Conservation (phyloP, 257 asterid species). For the Solanum corneliomulleri region DNA sequence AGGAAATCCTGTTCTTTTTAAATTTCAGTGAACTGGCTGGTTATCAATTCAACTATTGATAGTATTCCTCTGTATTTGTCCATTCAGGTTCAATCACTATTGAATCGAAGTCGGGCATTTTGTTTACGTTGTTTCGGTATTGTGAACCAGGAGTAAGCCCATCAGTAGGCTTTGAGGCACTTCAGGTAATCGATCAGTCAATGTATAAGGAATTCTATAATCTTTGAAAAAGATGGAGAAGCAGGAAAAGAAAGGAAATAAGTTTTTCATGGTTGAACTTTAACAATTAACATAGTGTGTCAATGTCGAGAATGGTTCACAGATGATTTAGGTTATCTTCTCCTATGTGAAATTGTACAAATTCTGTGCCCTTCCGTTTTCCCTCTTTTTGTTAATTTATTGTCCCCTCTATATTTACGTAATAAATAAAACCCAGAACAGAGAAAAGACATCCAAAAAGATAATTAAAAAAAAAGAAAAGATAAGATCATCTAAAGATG, state of each 20-base stretch:
- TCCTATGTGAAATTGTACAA: not conserved
- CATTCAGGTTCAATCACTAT: conserved; percentile 50
- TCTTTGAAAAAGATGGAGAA: not conserved
- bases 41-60: not conserved
- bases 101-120: conserved; percentile 42
- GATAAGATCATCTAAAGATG: not conserved
- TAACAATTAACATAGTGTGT: not conserved
- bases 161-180: conserved; percentile 63
- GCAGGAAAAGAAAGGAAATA: not conserved
- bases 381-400: not conserved
- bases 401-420: not conserved
- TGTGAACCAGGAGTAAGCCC: conserved; percentile 50
- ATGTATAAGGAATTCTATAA: not conserved
- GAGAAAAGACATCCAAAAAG: not conserved
- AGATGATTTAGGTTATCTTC: not conserved
- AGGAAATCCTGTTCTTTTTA: not conserved
- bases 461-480: not conserved
- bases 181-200: conserved; percentile 44
- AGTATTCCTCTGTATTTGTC: not conserved
- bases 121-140: conserved; percentile 40
- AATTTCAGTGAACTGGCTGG: not conserved
- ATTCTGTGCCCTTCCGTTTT: not conserved
- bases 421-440: not conserved
- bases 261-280: not conserved
- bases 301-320: not conserved